phyloP scores from a whole-genome alignment of 768 basidiomycete species.

The Leccinellum albellum region DNA sequence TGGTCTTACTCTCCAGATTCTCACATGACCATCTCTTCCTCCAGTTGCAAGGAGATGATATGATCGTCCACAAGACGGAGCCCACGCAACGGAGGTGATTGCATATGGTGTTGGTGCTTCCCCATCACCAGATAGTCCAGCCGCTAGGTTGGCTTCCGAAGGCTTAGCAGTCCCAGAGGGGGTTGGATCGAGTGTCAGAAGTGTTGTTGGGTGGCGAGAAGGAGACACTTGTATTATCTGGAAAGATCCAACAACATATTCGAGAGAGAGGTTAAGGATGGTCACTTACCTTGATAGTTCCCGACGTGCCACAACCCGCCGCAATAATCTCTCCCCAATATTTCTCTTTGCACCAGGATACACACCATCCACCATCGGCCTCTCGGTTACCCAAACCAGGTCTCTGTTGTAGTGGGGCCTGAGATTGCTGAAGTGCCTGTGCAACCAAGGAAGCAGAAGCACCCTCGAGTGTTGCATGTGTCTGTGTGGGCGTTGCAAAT shows the following conservation, averaged over 20 bases:
- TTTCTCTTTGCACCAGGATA: slow-evolving; percentile 94
- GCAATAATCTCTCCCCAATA: slow-evolving; percentile 95
- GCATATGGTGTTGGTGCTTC: slow-evolving; percentile 49
- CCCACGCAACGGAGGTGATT: slow-evolving; percentile 87
- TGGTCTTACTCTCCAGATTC: slow-evolving; percentile 85
- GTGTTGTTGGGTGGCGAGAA: slow-evolving; percentile 60
- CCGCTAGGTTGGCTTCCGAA: slow-evolving; percentile 21
- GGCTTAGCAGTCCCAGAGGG: slow-evolving; percentile 27
- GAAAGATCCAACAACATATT: neutral
- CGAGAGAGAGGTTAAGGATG: neutral
- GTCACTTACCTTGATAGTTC: slow-evolving; percentile 66
- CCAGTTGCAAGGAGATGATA: slow-evolving; percentile 95
- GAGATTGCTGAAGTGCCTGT: slow-evolving; percentile 57
- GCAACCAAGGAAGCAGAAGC: slow-evolving; percentile 58
- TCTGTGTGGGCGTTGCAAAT: slow-evolving; percentile 71
- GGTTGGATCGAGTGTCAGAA: slow-evolving; percentile 52
- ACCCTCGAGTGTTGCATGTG: slow-evolving; percentile 49
- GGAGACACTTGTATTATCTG: slow-evolving; percentile 75
- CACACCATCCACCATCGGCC: slow-evolving; percentile 88
- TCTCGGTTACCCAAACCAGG: slow-evolving; percentile 61
- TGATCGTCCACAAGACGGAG: slow-evolving; percentile 87
- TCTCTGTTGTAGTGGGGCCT: slow-evolving; percentile 32
- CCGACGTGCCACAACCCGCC: slow-evolving; percentile 65
- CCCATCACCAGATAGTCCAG: slow-evolving; percentile 26
- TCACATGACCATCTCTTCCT: slow-evolving; percentile 78